A percentile compares a stretch with the other conserved stretches of the same genome.
Conservation (phyloP, 2,329 filamentous ascomycete species). For the Aureobasidium pullulans region DNA sequence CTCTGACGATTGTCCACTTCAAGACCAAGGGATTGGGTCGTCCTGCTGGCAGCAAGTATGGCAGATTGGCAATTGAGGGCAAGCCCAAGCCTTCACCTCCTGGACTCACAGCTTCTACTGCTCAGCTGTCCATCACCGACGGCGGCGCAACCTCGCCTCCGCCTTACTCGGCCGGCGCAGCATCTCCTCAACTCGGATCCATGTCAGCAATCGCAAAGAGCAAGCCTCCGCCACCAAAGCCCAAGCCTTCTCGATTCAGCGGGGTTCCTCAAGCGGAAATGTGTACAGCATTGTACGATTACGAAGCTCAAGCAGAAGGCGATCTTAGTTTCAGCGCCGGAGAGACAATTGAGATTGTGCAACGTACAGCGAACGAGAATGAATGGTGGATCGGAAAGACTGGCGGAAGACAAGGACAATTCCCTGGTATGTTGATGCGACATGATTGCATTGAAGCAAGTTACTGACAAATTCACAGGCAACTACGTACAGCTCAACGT, state of each 20-base stretch:
- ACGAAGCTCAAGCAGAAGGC: constrained; percentile 88
- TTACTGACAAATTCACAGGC: neutral
- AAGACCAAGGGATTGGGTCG: constrained; percentile 59
- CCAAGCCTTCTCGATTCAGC: constrained; percentile 64
- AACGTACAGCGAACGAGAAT: constrained; percentile 79
- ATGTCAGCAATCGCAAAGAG: constrained; percentile 22
- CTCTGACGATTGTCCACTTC: constrained; percentile 78
- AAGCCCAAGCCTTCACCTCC: constrained; percentile 20
- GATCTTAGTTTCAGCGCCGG: constrained; percentile 86
- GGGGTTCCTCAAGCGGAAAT: constrained; percentile 61
- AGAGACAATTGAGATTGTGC: constrained; percentile 82
- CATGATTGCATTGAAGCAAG: neutral
- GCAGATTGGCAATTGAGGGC: constrained; percentile 19
- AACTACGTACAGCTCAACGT: constrained; percentile 10
- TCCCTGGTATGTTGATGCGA: constrained; percentile 65
- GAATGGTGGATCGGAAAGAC: constrained; percentile 94
- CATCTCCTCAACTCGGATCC: neutral
- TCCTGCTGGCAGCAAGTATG: constrained; percentile 30
- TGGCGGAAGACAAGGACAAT: constrained; percentile 76
- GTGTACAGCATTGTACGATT: constrained; percentile 90
- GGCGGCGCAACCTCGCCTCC: constrained; percentile 29
- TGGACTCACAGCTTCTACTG: constrained; percentile 1
- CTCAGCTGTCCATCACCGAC: neutral
- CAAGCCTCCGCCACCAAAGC: constrained; percentile 44
- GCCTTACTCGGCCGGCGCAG: constrained; percentile 29